Percentiles rank a stretch among this genome's conserved stretches.
These are phyloP conservation scores for Petrea volubilis DNA, from an alignment of 257 asterid species.

Conservation along the genomic window DNA sequence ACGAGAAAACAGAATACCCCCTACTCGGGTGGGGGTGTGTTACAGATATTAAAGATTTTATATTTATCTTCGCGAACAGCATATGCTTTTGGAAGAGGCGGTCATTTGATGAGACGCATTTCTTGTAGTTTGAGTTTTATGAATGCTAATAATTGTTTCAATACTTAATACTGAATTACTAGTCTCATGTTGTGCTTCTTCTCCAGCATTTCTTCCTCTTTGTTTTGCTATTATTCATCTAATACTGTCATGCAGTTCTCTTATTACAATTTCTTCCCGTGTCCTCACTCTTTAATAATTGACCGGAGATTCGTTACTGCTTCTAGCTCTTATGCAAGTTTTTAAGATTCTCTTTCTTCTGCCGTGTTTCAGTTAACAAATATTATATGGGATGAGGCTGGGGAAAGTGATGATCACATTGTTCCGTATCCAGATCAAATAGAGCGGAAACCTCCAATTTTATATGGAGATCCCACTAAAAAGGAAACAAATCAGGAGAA, in stretches of 20 bases:
- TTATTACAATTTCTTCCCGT: neutral
- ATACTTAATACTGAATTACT: no score
- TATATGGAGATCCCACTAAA: slow-evolving; percentile 32
- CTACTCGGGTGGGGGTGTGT: no score
- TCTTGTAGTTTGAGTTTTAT: neutral
- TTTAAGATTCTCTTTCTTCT: slow-evolving; percentile 9
- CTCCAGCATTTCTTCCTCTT: neutral
- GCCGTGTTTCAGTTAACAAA: slow-evolving; percentile 48
- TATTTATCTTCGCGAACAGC: no score
- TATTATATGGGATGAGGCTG: slow-evolving; percentile 57
- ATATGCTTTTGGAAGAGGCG: no score
- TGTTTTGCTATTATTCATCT: neutral
- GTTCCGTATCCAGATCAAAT: slow-evolving; percentile 56
- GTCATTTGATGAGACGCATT: neutral
- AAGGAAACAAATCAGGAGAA: slow-evolving; percentile 38
- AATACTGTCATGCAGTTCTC: neutral
- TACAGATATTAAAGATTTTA: no score
- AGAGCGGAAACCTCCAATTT: slow-evolving; percentile 33
- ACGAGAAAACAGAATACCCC: no score
- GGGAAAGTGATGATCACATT: slow-evolving; percentile 49
- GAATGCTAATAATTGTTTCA: neutral
- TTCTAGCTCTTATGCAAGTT: neutral
- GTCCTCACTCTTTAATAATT: neutral
- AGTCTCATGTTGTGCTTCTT: neutral
- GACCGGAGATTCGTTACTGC: neutral